Evolutionary conservation across 2,329 filamentous ascomycete genomes (phyloP).

Genomic region (Fusarium begoniae): DNA sequence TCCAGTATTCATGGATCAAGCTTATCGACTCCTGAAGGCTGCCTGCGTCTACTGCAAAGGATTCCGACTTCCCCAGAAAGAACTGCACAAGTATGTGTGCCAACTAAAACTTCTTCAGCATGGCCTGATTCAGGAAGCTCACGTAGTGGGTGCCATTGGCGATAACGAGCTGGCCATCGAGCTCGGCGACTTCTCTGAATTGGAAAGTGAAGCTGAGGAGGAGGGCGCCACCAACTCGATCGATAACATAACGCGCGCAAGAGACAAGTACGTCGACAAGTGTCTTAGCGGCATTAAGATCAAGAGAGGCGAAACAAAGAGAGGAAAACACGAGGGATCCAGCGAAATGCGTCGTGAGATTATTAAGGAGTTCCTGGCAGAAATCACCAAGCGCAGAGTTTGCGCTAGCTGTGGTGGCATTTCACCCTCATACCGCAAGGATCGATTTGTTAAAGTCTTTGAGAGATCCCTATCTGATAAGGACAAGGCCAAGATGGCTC

Average conservation of each 20-base stretch:
- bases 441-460: slow-evolving; percentile 93
- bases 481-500: slow-evolving; percentile 79
- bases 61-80: slow-evolving; percentile 79
- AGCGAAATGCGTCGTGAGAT: slow-evolving; percentile 78
- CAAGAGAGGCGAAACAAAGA: slow-evolving; percentile 59
- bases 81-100: slow-evolving; percentile 82
- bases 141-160: slow-evolving; percentile 63
- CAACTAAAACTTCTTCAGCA: slow-evolving; percentile 87
- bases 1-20: slow-evolving; percentile 94
- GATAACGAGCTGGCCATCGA: slow-evolving; percentile 54
- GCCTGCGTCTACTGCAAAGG: slow-evolving; percentile 92
- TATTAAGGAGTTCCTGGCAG: slow-evolving; percentile 82
- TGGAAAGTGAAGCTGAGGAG: slow-evolving; percentile 69
- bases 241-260: slow-evolving; percentile 62
- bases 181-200: slow-evolving; percentile 47
- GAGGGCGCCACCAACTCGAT: slow-evolving; percentile 63
- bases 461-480: slow-evolving; percentile 80
- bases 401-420: slow-evolving; percentile 76
- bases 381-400: slow-evolving; percentile 73
- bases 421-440: slow-evolving; percentile 86
- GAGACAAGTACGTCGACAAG: slow-evolving; percentile 75
- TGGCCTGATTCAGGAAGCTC: slow-evolving; percentile 78
- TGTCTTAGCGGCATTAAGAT: slow-evolving; percentile 70
- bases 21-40: slow-evolving; percentile 83
- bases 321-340: slow-evolving; percentile 84